Base-by-base conservation (phyloP, 257 asterid species). In the Solanum sparsipilum region DNA sequence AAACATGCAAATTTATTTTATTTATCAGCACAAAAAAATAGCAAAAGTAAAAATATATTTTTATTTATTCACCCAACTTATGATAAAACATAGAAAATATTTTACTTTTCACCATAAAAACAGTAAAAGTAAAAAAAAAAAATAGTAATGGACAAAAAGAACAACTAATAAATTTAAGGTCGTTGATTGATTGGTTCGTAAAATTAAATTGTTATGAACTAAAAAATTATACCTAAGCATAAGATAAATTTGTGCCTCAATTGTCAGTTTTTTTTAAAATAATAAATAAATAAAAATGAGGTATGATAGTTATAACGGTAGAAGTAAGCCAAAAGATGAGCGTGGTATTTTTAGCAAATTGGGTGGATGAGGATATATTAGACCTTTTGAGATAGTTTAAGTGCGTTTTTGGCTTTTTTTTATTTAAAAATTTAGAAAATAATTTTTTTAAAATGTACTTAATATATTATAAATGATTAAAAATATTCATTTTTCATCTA, bases 401-500 rank as follows among this genome's bases (percentile, higher is more conserved):
- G 31, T 0, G 29, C 0, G 2, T 23, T 63, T 18, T 2, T 23
- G 71, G 1, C 3, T 23, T 0, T 23, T 23, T 23, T 58, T 1
- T 20, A 20, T 58, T 56, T 20, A 56, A 3, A 56, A 7, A 56
- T 6, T 52, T 52, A 1, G 21, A 52, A 52, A 52, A 52, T 1
- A 0, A 5, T 48, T 12, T 52, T 48, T 5, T 1, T 0, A 0
- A 20, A 56, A 20, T 20, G 4, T 56, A 0, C 63, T 56, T 63
- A 9, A 9, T 2, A 4, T 9, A 9, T 63, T 23, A 63, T 13
- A 63, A 63, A 60, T 60, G 13, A 60, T 60, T 4, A 9, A 58
- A 21, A 58, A 6, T 21, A 20, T 21, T 23, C 2, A 1, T 23
- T 10, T 21, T 58, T 20, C 25, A 58, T 1, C 12, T 58, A 20